phyloP scores from a whole-genome alignment of 2,329 filamentous ascomycete genomes.

The Sporothrix euskadiensis region DNA sequence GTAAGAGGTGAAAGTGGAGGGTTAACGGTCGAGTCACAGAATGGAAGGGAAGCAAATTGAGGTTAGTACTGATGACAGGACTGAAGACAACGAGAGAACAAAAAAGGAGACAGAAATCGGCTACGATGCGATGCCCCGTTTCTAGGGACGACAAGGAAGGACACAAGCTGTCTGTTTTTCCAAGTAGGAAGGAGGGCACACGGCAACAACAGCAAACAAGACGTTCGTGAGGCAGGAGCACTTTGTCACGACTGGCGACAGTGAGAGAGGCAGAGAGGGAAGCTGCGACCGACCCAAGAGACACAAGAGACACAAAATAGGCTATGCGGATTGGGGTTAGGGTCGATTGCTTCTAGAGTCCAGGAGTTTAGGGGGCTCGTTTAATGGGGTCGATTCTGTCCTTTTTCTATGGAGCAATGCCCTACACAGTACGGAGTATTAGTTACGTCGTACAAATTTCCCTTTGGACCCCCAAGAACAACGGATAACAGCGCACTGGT shows the following conservation, averaged over 20 bases:
- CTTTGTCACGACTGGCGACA: neutral
- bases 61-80: neutral
- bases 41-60: neutral
- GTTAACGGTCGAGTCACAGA: neutral
- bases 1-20: conserved; percentile 15
- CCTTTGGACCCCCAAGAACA: neutral
- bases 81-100: neutral
- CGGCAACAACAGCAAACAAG: neutral
- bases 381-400: neutral
- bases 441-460: neutral
- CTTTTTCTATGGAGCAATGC: conserved; percentile 4
- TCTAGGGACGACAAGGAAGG: conserved; percentile 14
- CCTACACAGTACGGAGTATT: neutral
- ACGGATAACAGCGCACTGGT: neutral
- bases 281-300: conserved; percentile 4
- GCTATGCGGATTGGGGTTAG: conserved; percentile 28
- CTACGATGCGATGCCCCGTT: conserved; percentile 9
- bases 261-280: neutral
- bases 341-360: conserved; percentile 1
- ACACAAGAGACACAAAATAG: neutral
- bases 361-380: neutral
- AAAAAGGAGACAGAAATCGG: neutral
- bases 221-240: neutral
- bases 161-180: neutral
- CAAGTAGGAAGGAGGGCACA: conserved; percentile 3